Base-by-base conservation (phyloP, 345 rosid genomes). In the Salix caprea region DNA sequence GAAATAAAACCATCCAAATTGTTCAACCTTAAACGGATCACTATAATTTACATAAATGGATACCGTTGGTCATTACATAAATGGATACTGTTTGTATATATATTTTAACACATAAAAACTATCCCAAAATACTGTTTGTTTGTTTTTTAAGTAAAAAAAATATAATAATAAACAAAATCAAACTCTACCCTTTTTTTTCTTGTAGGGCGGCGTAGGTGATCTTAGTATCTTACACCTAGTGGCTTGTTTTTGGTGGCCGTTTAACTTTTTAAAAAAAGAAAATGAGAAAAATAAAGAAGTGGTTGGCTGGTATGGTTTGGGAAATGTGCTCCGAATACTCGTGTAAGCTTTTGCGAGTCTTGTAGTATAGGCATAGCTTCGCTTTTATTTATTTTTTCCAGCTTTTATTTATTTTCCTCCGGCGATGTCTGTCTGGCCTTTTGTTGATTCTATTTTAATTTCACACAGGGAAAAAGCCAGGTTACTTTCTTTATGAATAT, bases 351-450 rank as follows among this genome's bases (percentile, higher is more conserved):
- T 64, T 67, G 42, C 30, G 32, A 40, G 77, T 72, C 81, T 74
- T 77, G 76, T 64, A 68, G 40, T 77, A 34, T 74, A 84, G 75
- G 82, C 65, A 46, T 77, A 52, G 69, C 67, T 80, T 74, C 65
- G 56, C 50, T 34, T 64, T 69, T 54, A 32, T 58, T 58, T 70
- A 37, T 44, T 70, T 69, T 62, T n/a, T 36, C 42, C 19, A 1
- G 1, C 37, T 42, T 28, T 46, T 42, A 18, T 37, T 9, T 36
- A 48, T n/a, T 67, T 70, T 54, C 40, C 24, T 39, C 36, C 6
- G 52, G 18, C 30, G 13, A 34, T 76, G 66, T 23, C 12, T 76
- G 66, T 23, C 12, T 42, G 46, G 46, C 5, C 44, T 71, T 67
- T 52, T 8, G 48, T n/a, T 68, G 66, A 4, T 16, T 32, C 34